phyloP scores from a whole-genome alignment of 1,284 basidiomycete genomes.

The Malassezia arunalokei region DNA sequence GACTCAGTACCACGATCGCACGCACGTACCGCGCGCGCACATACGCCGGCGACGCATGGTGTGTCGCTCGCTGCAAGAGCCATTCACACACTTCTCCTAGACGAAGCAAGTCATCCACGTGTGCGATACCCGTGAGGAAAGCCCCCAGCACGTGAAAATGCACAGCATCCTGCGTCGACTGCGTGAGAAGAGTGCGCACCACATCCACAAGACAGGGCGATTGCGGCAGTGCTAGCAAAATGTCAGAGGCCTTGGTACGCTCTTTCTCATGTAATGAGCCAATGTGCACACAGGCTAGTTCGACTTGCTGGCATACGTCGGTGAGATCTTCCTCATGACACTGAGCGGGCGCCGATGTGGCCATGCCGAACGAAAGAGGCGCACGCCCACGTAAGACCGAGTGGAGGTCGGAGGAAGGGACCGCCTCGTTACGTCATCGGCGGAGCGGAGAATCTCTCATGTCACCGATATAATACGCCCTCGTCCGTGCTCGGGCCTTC shows the following conservation, averaged over 20 bases:
- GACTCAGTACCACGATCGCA: conserved; percentile 1
- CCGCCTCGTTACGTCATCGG: background rate
- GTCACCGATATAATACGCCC: background rate
- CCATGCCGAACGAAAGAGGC: background rate
- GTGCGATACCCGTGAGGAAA: background rate
- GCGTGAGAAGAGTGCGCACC: background rate
- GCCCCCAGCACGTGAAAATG: conserved; percentile 15
- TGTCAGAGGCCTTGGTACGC: background rate
- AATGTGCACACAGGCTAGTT: background rate
- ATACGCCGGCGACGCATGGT: background rate
- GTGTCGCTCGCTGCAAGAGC: conserved; percentile 6
- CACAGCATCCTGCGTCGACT: background rate
- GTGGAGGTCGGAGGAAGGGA: background rate
- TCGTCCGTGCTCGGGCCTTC: background rate
- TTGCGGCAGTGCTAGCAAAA: conserved; percentile 1
- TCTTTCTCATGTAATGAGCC: background rate
- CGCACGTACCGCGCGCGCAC: conserved; percentile 1
- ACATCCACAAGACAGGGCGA: conserved; percentile 1
- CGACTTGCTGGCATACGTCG: background rate
- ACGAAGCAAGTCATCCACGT: background rate
- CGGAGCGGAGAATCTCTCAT: no score
- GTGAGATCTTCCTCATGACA: background rate
- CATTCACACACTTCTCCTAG: conserved; percentile 9
- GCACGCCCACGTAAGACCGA: no score
- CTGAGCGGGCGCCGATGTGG: background rate